These are phyloP conservation scores for Pseudevernia furfuracea DNA, from an alignment of 495 filamentous ascomycete species.

Conservation along the genomic window DNA sequence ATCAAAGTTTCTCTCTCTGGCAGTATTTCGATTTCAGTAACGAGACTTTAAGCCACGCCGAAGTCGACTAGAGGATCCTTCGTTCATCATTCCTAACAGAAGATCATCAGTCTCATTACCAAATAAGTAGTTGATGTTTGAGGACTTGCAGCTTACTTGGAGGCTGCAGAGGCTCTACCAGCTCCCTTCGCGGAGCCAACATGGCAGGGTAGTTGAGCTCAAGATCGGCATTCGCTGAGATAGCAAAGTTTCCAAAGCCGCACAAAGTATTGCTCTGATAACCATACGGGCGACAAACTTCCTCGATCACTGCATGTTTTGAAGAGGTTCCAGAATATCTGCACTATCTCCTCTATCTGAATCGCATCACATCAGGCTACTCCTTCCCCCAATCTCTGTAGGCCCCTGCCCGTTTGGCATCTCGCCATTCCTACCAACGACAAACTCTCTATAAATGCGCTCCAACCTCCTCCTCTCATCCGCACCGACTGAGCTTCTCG, in stretches of 20 bases:
- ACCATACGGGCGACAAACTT: not conserved
- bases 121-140: not conserved
- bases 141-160: not conserved
- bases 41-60: not conserved
- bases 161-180: not conserved
- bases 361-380: constrained; percentile 72
- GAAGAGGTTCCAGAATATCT: not conserved
- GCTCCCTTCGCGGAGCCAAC: not conserved
- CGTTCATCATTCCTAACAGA: not conserved
- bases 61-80: not conserved
- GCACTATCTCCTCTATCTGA: not conserved
- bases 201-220: not conserved
- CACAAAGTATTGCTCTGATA: too few relatives aligned
- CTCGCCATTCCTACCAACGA: constrained; percentile 83
- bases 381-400: constrained; percentile 85
- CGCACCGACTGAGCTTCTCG: constrained; percentile 71
- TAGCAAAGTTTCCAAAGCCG: too few relatives aligned
- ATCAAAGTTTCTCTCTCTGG: not conserved
- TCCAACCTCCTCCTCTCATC: constrained; percentile 66
- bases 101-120: not conserved
- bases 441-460: constrained; percentile 85
- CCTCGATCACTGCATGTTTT: not conserved
- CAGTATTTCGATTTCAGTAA: not conserved
- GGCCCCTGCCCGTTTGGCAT: constrained; percentile 86
- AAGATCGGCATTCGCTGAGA: not conserved